Conservation (phyloP, 768 basidiomycete species). For the Lactarius deliciosus region DNA sequence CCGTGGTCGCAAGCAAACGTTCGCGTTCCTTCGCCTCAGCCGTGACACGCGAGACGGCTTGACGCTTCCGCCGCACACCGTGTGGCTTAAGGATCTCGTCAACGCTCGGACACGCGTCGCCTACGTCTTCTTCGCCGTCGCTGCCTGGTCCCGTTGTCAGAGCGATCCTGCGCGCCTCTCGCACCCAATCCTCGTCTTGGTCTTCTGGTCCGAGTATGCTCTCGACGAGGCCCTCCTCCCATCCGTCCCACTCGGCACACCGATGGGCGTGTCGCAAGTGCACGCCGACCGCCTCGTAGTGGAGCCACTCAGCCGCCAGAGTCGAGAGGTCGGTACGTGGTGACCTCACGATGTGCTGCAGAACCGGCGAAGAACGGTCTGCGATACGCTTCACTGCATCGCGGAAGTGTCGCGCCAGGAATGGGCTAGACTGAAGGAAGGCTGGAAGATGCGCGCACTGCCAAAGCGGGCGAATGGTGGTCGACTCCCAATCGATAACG, state of each 20-base stretch:
- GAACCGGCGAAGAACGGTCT: conserved; percentile 26
- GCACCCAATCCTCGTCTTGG: conserved; percentile 69
- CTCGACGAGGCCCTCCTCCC: conserved; percentile 82
- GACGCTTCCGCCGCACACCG: conserved; percentile 34
- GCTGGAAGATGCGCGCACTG: conserved; percentile 79
- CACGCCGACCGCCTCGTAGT: conserved; percentile 64
- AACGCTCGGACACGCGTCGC: conserved; percentile 24
- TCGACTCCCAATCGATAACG: conserved; percentile 90
- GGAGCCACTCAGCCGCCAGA: conserved; percentile 69
- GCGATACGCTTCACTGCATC: conserved; percentile 56
- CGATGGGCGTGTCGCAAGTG: conserved; percentile 75
- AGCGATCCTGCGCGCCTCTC: conserved; percentile 14
- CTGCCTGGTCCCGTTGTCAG: conserved; percentile 1
- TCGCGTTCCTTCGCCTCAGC: conserved; percentile 65
- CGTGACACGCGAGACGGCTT: conserved; percentile 49
- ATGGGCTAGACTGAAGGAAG: conserved; percentile 75
- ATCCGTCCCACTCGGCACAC: conserved; percentile 86
- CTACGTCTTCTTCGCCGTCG: conserved; percentile 22
- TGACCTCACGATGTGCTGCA: conserved; percentile 32
- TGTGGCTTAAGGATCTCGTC: conserved; percentile 28
- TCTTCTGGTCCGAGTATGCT: conserved; percentile 75
- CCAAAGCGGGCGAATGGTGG: conserved; percentile 85
- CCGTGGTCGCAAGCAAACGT: conserved; percentile 66
- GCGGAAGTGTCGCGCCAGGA: conserved; percentile 70
- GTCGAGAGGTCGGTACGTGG: conserved; percentile 39